Base-by-base conservation (phyloP, 768 basidiomycete genomes). In the Agaricus bisporus region DNA sequence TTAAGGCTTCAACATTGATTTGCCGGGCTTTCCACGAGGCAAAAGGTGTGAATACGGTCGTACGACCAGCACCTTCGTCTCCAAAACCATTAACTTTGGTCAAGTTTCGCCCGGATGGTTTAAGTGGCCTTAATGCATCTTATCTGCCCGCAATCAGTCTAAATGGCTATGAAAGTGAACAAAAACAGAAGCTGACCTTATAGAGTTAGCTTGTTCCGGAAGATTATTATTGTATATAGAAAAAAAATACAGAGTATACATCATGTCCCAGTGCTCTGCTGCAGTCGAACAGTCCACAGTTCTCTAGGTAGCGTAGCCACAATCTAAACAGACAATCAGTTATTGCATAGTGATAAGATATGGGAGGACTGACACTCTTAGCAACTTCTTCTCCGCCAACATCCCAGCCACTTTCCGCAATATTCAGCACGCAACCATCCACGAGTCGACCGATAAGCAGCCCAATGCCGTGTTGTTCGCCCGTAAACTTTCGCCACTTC, bases 341-440 rank as follows among this genome's bases (percentile, higher is more conserved):
- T n/a, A 38, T 35, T 53, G 10, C 66, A 62, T 45, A 66, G 43
- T 28, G 53, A 54, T 38, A 51, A 50, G 20, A 32, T 41, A 29
- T 22, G 20, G 44, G 37, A 49, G 47, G 38, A 64, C 71, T 58
- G 56, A 90, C 90, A 78, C 80, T 81, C 26, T 68, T 72, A 53
- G 80, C 71, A 55, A 80, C 68, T 37, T 81, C 81, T 65, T 85
- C 78, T 2, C 91, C 91, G 10, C 94, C 92, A 36, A 90, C 86
- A 41, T 91, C 90, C 94, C 93, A 97, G 8, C 87, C 88, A 52
- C 75, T 78, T 56, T 82, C 77, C 5, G 91, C 85, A 28, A 89
- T 73, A 5, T 79, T 81, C 47, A 86, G 61, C 41, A 94, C 75
- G 56, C 77, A 77, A 17, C 76, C 71, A 18, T 78, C 77, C 8